Percentiles rank a stretch among this genome's conserved stretches.
These are phyloP conservation scores for Backusella psychrophila DNA, from an alignment of 192 early-diverging fungal species.

Conservation along the genomic window DNA sequence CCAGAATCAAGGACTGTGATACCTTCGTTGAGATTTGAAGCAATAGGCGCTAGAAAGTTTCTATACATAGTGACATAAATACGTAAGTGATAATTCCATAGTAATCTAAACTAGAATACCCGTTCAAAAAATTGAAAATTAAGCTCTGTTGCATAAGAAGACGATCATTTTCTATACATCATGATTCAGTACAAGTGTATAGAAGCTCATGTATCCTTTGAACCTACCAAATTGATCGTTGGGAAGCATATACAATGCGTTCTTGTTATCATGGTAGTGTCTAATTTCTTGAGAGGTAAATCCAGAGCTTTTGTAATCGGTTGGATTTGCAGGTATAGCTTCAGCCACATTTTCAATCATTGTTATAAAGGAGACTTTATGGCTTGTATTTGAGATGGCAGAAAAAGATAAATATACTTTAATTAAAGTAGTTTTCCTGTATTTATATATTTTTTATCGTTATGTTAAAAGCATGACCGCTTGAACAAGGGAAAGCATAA, in stretches of 20 bases:
- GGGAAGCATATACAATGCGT: constrained; percentile 41
- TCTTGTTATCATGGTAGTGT: constrained; percentile 38
- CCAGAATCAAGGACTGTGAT: constrained; percentile 28
- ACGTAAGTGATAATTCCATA: neutral
- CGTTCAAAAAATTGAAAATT: constrained; percentile 5
- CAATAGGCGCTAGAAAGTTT: constrained; percentile 22
- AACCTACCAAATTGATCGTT: constrained; percentile 45
- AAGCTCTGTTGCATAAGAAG: constrained; percentile 1
- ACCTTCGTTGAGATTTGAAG: constrained; percentile 14
- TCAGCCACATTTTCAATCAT: too few relatives aligned
- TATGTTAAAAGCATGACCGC: too few relatives aligned
- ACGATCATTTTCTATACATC: constrained; percentile 2
- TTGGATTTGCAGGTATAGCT: too few relatives aligned
- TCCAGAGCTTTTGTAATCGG: neutral
- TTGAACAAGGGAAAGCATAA: too few relatives aligned
- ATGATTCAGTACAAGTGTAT: neutral
- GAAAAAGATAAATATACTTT: too few relatives aligned
- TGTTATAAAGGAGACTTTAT: neutral
- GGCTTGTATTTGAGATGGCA: neutral
- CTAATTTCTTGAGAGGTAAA: constrained; percentile 6
- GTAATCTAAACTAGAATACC: neutral
- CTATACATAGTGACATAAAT: neutral
- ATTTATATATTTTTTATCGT: too few relatives aligned
- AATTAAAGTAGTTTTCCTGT: too few relatives aligned
- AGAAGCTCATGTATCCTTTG: too few relatives aligned